Conservation (phyloP, 2,329 filamentous ascomycete species). For the Trichophyton rubrum region DNA sequence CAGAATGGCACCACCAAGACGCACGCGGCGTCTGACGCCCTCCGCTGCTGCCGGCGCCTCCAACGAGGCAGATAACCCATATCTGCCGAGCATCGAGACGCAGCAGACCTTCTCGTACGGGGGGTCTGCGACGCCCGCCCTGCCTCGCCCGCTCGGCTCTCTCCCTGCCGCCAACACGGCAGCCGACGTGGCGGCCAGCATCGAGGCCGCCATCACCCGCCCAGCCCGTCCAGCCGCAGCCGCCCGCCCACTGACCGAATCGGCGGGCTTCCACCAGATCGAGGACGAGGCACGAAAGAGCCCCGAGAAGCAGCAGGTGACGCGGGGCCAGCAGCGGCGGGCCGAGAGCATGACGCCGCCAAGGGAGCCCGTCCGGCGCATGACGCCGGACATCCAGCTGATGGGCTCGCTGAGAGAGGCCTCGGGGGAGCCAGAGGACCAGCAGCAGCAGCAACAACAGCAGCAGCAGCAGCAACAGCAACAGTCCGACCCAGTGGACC, state of each 20-base stretch:
- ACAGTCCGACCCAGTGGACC: background rate
- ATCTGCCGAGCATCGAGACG: slow-evolving; percentile 27
- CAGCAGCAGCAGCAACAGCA: too few species aligned
- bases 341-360: background rate
- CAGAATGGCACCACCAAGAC: background rate
- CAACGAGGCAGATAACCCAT: slow-evolving; percentile 17
- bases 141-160: slow-evolving; percentile 25
- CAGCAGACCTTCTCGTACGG: slow-evolving; percentile 31
- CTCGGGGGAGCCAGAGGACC: slow-evolving; percentile 11
- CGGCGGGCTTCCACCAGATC: slow-evolving; percentile 17
- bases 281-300: slow-evolving; percentile 11
- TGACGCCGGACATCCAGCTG: slow-evolving; percentile 17
- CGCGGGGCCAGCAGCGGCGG: slow-evolving; percentile 6
- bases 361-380: background rate
- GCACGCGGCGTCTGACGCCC: background rate
- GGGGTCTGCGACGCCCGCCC: slow-evolving; percentile 23
- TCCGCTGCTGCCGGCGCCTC: background rate
- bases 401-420: slow-evolving; percentile 15
- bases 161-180: slow-evolving; percentile 21
- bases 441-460: too few species aligned
- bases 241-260: slow-evolving; percentile 14
- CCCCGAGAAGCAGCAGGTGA: slow-evolving; percentile 7
- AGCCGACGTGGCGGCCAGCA: slow-evolving; percentile 22
- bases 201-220: slow-evolving; percentile 20
- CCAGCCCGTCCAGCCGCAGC: too few species aligned